phyloP scores from a whole-genome alignment of 164 flowering plant species.

The Berberis thunbergii region DNA sequence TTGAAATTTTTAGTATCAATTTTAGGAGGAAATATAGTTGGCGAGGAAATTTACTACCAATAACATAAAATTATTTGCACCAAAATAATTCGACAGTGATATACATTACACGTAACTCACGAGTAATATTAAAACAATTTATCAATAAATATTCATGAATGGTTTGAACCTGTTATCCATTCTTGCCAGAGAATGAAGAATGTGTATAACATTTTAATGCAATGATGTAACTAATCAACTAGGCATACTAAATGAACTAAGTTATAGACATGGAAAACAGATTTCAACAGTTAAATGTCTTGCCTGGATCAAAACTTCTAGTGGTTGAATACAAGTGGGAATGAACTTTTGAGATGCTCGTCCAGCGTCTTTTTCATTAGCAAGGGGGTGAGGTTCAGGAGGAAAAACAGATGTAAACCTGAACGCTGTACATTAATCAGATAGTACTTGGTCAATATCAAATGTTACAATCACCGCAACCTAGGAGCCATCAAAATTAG shows the following conservation, averaged over 20 bases:
- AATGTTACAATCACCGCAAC: neutral
- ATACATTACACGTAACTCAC: too few relatives aligned
- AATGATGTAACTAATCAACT: neutral
- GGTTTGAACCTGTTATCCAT: too few relatives aligned
- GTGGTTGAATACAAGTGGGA: slow-evolving; percentile 61
- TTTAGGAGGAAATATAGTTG: too few relatives aligned
- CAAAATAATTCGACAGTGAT: too few relatives aligned
- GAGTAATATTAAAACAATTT: too few relatives aligned
- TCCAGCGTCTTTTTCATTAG: slow-evolving; percentile 30
- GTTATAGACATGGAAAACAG: neutral
- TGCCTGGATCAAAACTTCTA: slow-evolving; percentile 93
- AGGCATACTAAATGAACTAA: neutral
- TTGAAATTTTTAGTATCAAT: too few relatives aligned
- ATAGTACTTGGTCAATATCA: neutral
- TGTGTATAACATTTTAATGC: too few relatives aligned
- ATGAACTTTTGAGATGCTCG: slow-evolving; percentile 25
- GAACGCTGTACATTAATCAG: slow-evolving; percentile 49
- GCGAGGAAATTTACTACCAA: too few relatives aligned
- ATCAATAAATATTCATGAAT: too few relatives aligned
- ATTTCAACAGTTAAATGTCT: slow-evolving; percentile 1
- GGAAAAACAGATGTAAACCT: slow-evolving; percentile 84
- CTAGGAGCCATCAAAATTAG: too few relatives aligned
- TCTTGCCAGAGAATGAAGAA: too few relatives aligned
- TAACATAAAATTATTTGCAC: too few relatives aligned
- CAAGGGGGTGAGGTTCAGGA: slow-evolving; percentile 81